These are phyloP conservation scores for Fennellomyces sp. DNA, from an alignment of 371 early-diverging fungal genomes.

Conservation along the genomic window DNA sequence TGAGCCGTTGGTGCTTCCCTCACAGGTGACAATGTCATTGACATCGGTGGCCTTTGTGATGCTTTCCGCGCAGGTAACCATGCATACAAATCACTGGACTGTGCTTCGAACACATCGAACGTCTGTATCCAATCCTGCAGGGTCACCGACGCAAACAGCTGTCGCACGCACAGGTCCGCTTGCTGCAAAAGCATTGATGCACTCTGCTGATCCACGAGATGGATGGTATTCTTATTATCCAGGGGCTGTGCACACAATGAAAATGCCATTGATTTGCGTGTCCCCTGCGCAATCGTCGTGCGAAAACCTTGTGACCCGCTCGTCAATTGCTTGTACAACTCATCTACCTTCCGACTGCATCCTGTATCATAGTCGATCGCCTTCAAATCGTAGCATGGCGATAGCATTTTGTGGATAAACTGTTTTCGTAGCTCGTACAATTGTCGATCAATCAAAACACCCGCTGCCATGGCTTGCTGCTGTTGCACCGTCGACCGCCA, in stretches of 20 bases:
- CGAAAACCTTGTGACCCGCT: slow-evolving; percentile 21
- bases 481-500: slow-evolving; percentile 23
- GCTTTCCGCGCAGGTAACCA: slow-evolving; percentile 73
- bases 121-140: slow-evolving; percentile 77
- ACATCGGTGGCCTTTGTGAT: slow-evolving; percentile 30
- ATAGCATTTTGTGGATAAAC: slow-evolving; percentile 29
- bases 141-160: slow-evolving; percentile 60
- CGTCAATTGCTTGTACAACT: slow-evolving; percentile 33
- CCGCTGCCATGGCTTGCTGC: slow-evolving; percentile 4
- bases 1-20: slow-evolving; percentile 29
- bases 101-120: slow-evolving; percentile 72
- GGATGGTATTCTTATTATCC: slow-evolving; percentile 10
- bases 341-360: slow-evolving; percentile 24
- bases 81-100: slow-evolving; percentile 69
- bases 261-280: slow-evolving; percentile 24
- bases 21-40: slow-evolving; percentile 43
- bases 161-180: slow-evolving; percentile 32
- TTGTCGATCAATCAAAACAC: slow-evolving; percentile 14
- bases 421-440: slow-evolving; percentile 20
- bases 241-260: slow-evolving; percentile 15
- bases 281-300: slow-evolving; percentile 16
- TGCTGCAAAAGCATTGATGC: slow-evolving; percentile 35
- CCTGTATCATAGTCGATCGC: slow-evolving; percentile 32
- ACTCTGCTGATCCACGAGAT: slow-evolving; percentile 29
- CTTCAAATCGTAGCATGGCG: slow-evolving; percentile 44